Conservation (phyloP, 2,329 filamentous ascomycete genomes). For the Albophoma yamanashiensis region DNA sequence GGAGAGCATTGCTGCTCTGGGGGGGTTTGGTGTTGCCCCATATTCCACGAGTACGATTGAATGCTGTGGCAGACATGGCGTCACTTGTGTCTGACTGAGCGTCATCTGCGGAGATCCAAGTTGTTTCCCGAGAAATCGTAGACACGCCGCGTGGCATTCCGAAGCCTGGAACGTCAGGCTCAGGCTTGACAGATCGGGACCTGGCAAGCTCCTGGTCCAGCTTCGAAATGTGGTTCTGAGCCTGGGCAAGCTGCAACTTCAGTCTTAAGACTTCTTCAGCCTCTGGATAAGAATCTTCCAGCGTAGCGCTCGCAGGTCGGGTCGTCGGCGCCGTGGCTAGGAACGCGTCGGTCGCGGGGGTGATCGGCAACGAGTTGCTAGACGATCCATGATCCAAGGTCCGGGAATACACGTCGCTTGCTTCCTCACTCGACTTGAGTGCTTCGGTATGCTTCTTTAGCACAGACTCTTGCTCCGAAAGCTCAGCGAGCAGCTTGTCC, state of each 20-base stretch:
- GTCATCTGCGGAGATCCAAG: constrained; percentile 46
- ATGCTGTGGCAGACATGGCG: constrained; percentile 36
- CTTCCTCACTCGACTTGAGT: constrained; percentile 31
- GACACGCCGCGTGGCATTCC: constrained; percentile 10
- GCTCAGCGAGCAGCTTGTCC: constrained; percentile 63
- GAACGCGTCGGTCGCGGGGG: constrained; percentile 47
- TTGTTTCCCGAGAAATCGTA: constrained; percentile 25
- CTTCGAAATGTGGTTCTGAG: constrained; percentile 58
- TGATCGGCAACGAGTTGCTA: constrained; percentile 51
- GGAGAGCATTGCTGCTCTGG: constrained; percentile 22
- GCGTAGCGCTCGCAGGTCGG: constrained; percentile 39
- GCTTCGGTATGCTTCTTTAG: constrained; percentile 48
- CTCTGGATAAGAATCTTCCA: constrained; percentile 28
- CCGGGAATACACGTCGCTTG: constrained; percentile 17
- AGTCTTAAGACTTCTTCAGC: constrained; percentile 55
- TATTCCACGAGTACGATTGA: constrained; percentile 43
- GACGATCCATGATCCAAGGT: constrained; percentile 37
- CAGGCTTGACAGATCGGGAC: constrained; percentile 48
- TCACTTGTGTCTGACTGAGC: constrained; percentile 47
- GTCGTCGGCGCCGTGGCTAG: constrained; percentile 36
- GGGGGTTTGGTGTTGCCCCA: constrained; percentile 40
- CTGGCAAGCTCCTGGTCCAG: constrained; percentile 63
- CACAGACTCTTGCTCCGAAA: constrained; percentile 60
- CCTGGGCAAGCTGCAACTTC: constrained; percentile 60
- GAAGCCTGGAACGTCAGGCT: constrained; percentile 17